Conservation (phyloP, 192 early-diverging fungal species). For the Coemansia sp. region DNA sequence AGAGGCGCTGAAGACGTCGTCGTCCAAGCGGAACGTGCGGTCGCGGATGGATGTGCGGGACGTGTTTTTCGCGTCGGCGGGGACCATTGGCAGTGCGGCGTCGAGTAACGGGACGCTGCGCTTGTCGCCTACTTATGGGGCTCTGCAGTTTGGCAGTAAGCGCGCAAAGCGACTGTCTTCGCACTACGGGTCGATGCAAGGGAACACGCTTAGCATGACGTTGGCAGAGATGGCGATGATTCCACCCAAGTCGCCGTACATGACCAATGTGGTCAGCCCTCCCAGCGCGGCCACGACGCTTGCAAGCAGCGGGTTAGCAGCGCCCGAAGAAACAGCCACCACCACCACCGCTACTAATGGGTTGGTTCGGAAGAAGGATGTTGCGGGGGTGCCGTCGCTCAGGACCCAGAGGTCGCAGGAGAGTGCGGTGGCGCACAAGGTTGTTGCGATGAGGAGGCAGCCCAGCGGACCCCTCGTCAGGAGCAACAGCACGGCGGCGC, state of each 20-base stretch:
- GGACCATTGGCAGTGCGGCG: constrained; percentile 9
- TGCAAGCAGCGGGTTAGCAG: neutral
- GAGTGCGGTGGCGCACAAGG: constrained; percentile 7
- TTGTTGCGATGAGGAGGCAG: neutral
- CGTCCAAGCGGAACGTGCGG: constrained; percentile 37
- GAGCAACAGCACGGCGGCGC: constrained; percentile 52
- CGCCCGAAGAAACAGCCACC: neutral
- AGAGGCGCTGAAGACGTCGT: constrained; percentile 50
- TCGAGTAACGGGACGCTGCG: constrained; percentile 9
- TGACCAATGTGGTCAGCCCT: constrained; percentile 23
- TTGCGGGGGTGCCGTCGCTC: constrained; percentile 11
- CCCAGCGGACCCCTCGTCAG: constrained; percentile 13
- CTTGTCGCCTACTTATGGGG: constrained; percentile 28
- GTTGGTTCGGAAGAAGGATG: constrained; percentile 10
- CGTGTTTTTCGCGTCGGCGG: constrained; percentile 28
- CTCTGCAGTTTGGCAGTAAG: constrained; percentile 18
- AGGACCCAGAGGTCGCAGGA: constrained; percentile 25
- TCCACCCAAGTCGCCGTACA: constrained; percentile 45
- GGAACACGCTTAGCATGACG: constrained; percentile 42
- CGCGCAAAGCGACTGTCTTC: constrained; percentile 16
- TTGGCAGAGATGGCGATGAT: constrained; percentile 50
- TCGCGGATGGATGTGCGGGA: constrained; percentile 48
- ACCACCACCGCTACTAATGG: too few relatives aligned
- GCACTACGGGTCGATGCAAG: constrained; percentile 20
- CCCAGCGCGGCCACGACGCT: constrained; percentile 4